Base-by-base conservation (phyloP, 1,284 basidiomycete genomes). In the Inonotus obliquus region DNA sequence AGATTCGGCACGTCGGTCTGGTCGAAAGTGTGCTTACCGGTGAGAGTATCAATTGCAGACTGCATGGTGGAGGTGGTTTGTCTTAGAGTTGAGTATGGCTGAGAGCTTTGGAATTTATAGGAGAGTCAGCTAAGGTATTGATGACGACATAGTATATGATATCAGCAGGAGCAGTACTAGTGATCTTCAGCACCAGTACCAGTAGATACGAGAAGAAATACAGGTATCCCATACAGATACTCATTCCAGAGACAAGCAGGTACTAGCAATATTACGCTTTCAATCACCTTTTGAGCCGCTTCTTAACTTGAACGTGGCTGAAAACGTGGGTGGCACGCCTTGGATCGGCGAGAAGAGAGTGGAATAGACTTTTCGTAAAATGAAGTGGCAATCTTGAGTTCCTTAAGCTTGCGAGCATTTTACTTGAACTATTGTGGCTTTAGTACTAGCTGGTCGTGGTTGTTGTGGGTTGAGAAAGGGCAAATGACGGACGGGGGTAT, bases 31-130 rank as follows among this genome's bases (percentile, higher is more conserved):
- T 55, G 59, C 29, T 55, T 56, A 32, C 45, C 59, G 14, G 21
- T 54, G 21, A 61, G 53, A 47, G 59, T 55, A 29, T 56, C 25
- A 29, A 61, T 55, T 45, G 54, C 38, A 47, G 59, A 61, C 35
- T 55, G 53, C 59, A 61, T 61, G 32, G 27, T 59, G 45, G 14
- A 48, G 10, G 45, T 48, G 7, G 47, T 17, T 48, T 51, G 44
- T 25, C 27, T 52, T 14, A 52, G 51, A 52, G 51, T 17, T 52
- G 29, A 35, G 32, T 35, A n/a, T 11, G 32, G 27, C 6, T 7
- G 25, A 35, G 51, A 17, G 14, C n/a, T 37, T 49, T 19, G 23
- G 19, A 19, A 19, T 13, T 49, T 25, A 49, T 21, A 49, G 47
- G 11, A 49, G 23, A 21, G 23, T 25, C 47, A 49, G 47, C 47